phyloP scores from a whole-genome alignment of 2,329 filamentous ascomycete genomes.

The Aspergillus sp. region DNA sequence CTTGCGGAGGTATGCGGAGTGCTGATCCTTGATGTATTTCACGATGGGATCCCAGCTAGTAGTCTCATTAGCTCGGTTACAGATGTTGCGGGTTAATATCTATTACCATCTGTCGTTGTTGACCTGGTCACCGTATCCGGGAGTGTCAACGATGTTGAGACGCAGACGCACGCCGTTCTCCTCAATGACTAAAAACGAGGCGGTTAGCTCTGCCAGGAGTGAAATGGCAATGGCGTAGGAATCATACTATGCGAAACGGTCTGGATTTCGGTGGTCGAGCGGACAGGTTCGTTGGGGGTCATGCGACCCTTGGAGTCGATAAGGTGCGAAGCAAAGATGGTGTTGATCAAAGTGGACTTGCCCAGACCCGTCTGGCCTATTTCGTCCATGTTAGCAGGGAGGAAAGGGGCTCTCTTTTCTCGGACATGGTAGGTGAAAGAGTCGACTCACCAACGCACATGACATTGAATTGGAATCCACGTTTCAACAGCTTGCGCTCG shows the following conservation, averaged over 20 bases:
- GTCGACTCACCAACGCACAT: conserved; percentile 89
- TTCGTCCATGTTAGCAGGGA: not conserved
- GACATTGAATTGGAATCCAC: conserved; percentile 99
- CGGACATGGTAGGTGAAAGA: not conserved
- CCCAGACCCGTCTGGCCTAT: conserved; percentile 95
- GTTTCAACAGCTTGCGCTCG: conserved; percentile 98
- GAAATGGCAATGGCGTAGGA: not conserved
- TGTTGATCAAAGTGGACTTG: conserved; percentile 99
- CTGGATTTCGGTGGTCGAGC: conserved; percentile 97
- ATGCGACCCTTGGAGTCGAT: conserved; percentile 98
- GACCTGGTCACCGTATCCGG: conserved; percentile 96
- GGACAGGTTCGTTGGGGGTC: conserved; percentile 86
- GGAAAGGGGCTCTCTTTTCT: not conserved
- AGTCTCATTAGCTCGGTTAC: conserved; percentile 22
- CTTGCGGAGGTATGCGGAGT: conserved; percentile 98
- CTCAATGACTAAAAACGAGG: conserved; percentile 69
- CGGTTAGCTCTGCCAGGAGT: conserved; percentile 20
- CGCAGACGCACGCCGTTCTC: conserved; percentile 97
- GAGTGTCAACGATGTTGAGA: conserved; percentile 98
- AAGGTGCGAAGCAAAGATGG: conserved; percentile 98
- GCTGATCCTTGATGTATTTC: conserved; percentile 99
- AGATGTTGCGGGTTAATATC: conserved; percentile 2
- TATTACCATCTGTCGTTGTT: conserved; percentile 93
- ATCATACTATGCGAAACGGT: conserved; percentile 80
- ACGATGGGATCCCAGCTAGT: conserved; percentile 94